Conservation (phyloP, 2,329 filamentous ascomycete genomes). For the Neospermospora avenae region DNA sequence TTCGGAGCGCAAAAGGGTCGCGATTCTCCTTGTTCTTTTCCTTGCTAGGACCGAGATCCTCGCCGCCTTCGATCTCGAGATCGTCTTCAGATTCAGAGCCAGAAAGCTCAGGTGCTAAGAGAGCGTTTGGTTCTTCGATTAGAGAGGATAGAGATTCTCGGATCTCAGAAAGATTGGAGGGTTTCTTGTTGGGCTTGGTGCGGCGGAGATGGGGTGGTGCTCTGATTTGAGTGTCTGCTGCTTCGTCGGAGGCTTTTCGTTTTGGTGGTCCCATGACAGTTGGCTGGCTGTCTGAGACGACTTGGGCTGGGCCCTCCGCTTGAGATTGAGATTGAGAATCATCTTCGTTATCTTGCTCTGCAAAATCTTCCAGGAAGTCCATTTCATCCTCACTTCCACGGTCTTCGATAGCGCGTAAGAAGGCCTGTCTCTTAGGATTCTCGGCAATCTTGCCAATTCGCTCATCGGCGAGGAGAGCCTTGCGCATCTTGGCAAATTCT, state of each 20-base stretch:
- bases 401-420: constrained; percentile 87
- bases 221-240: constrained; percentile 45
- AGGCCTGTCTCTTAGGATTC: constrained; percentile 85
- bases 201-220: constrained; percentile 60
- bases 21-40: constrained; percentile 33
- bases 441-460: constrained; percentile 86
- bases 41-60: constrained; percentile 33
- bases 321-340: constrained; percentile 41
- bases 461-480: constrained; percentile 82
- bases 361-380: constrained; percentile 63
- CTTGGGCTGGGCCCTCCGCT: constrained; percentile 30
- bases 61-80: constrained; percentile 51
- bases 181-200: constrained; percentile 59
- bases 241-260: constrained; percentile 40
- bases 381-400: constrained; percentile 71
- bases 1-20: constrained; percentile 35
- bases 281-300: constrained; percentile 52
- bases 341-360: constrained; percentile 40
- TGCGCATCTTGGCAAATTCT: constrained; percentile 89
- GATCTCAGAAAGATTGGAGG: constrained; percentile 74
- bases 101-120: constrained; percentile 44
- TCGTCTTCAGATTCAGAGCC: constrained; percentile 54
- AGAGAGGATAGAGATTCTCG: constrained; percentile 80
- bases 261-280: constrained; percentile 35
- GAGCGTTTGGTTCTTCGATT: constrained; percentile 64